Conservation (phyloP, 169 alveolate species). For the Babesia bovis region DNA sequence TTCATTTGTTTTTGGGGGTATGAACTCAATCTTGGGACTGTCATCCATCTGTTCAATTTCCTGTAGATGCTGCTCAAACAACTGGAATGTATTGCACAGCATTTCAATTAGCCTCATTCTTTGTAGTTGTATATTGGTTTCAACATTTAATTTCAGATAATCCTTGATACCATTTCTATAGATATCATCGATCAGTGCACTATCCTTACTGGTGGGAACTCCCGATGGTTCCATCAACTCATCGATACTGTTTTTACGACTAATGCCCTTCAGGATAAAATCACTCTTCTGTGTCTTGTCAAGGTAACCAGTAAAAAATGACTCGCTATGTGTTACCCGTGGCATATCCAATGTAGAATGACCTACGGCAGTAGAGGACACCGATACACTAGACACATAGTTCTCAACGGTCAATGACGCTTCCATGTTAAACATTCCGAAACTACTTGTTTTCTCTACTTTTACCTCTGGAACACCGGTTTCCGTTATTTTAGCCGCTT, state of each 20-base stretch:
- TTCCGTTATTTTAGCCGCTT: background rate
- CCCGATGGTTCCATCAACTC: background rate
- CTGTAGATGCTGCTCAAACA: constrained; percentile 19
- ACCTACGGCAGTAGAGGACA: background rate
- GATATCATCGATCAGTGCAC: background rate
- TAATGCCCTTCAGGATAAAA: too few species aligned
- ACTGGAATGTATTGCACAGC: constrained; percentile 39
- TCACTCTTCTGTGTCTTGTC: background rate
- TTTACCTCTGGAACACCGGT: background rate
- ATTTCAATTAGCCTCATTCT: constrained; percentile 17
- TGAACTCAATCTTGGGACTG: background rate
- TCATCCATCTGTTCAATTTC: background rate
- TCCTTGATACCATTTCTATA: background rate
- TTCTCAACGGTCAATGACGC: background rate
- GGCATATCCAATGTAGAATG: background rate
- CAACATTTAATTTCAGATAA: background rate
- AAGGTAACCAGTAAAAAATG: background rate
- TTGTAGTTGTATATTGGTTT: background rate
- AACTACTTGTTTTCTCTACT: background rate
- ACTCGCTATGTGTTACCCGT: background rate
- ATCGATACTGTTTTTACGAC: background rate
- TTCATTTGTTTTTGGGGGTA: background rate
- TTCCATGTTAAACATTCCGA: background rate
- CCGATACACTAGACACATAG: background rate
- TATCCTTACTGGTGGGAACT: background rate